A percentile compares a stretch with the other conserved stretches of the same genome.
Conservation (phyloP, 176 grass and related monocot species). For the Areca catechu region DNA sequence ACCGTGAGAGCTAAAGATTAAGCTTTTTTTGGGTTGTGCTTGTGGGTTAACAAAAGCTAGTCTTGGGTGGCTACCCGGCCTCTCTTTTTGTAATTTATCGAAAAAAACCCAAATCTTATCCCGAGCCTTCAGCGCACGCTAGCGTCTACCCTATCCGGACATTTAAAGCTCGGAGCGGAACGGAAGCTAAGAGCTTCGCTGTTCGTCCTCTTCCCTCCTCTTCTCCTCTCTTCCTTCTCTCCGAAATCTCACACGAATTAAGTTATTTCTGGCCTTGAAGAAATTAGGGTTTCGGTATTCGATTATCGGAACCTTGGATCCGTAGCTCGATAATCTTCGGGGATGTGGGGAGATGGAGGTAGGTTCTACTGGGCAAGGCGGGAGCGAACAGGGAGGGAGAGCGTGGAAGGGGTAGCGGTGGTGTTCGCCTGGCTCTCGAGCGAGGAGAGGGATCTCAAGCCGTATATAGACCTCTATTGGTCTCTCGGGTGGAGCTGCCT, state of each 20-base stretch:
- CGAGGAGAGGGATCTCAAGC: constrained; percentile 67
- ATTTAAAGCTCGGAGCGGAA: not conserved
- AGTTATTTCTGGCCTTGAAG: too few species aligned
- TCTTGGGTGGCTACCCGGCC: too few species aligned
- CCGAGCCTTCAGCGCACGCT: not conserved
- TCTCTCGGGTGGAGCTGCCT: constrained; percentile 79
- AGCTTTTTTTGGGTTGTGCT: too few species aligned
- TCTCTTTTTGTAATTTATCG: too few species aligned
- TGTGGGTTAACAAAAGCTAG: too few species aligned
- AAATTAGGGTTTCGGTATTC: constrained; percentile 4
- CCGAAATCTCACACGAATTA: too few species aligned
- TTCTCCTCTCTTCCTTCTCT: constrained; percentile 19
- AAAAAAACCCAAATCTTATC: too few species aligned
- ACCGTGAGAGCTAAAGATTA: too few species aligned
- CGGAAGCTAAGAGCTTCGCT: too few species aligned
- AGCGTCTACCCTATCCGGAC: constrained; percentile 8
- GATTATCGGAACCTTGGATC: too few species aligned
- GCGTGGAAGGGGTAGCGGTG: constrained; percentile 58
- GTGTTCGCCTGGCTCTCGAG: constrained; percentile 82
- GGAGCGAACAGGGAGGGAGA: constrained; percentile 11
- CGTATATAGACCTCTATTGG: constrained; percentile 75
- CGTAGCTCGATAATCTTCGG: not conserved
- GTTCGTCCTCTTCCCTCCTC: not conserved
- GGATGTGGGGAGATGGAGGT: constrained; percentile 73
- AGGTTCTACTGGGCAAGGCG: constrained; percentile 57